A percentile compares a stretch with the other conserved stretches of the same genome.
Conservation (phyloP, 129 eudicot genomes). For the Arctium lappa region DNA sequence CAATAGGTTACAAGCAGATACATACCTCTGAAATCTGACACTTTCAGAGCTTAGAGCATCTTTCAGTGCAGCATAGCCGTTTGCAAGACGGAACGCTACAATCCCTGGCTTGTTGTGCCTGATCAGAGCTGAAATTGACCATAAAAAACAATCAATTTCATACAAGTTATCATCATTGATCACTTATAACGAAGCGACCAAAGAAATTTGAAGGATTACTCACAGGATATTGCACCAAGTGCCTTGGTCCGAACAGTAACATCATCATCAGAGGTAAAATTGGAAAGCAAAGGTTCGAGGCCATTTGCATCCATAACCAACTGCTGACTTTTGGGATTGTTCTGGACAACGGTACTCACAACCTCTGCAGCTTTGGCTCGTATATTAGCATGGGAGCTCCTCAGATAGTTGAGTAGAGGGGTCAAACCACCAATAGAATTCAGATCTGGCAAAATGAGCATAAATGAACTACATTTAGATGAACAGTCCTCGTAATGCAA, state of each 20-base stretch:
- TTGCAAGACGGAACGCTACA: conserved; percentile 85
- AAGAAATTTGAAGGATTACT: conserved; percentile 14
- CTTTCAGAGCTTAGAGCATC: conserved; percentile 81
- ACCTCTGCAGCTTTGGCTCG: conserved; percentile 97
- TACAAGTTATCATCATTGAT: neutral
- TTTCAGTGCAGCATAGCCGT: conserved; percentile 51
- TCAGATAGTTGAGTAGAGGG: conserved; percentile 75
- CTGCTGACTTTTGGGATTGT: conserved; percentile 88
- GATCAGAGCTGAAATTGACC: conserved; percentile 59
- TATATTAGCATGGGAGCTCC: conserved; percentile 71
- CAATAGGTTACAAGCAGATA: neutral
- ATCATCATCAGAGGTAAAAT: conserved; percentile 78
- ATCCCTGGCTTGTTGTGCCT: conserved; percentile 81
- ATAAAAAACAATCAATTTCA: neutral
- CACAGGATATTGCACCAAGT: conserved; percentile 91
- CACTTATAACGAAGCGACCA: neutral
- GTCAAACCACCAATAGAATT: conserved; percentile 77
- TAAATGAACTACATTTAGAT: neutral
- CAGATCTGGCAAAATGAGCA: conserved; percentile 52
- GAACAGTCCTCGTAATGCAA: neutral
- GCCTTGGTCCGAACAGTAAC: conserved; percentile 72
- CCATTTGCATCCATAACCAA: conserved; percentile 97
- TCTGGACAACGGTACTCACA: conserved; percentile 82
- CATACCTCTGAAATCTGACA: conserved; percentile 89
- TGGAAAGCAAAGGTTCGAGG: conserved; percentile 64